Conservation (phyloP, 2,329 filamentous ascomycete species). For the Dothistroma septosporum region DNA sequence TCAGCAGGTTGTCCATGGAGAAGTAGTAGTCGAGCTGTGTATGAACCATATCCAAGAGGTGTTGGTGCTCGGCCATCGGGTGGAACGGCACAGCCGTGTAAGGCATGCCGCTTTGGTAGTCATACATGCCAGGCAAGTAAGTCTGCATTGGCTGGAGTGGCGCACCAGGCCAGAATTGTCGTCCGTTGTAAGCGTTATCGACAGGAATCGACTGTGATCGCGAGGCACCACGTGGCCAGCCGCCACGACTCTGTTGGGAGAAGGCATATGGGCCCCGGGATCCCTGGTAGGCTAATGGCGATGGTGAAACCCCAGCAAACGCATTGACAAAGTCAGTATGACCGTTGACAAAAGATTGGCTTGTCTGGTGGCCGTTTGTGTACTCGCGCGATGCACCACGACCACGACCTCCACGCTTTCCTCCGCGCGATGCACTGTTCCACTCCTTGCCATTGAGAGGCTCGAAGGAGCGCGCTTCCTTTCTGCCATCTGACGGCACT, state of each 20-base stretch:
- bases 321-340: constrained; percentile 25
- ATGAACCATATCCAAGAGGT: constrained; percentile 55
- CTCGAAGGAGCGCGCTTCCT: constrained; percentile 24
- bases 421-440: constrained; percentile 23
- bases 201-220: constrained; percentile 61
- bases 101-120: constrained; percentile 29
- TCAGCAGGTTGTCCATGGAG: constrained; percentile 90
- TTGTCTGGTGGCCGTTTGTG: constrained; percentile 28
- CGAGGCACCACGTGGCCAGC: constrained; percentile 47
- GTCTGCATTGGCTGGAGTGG: constrained; percentile 43
- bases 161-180: constrained; percentile 30
- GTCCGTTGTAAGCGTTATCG: constrained; percentile 46
- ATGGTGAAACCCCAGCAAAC: constrained; percentile 26
- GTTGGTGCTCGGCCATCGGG: constrained; percentile 56
- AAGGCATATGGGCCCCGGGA: constrained; percentile 28
- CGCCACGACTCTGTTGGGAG: constrained; percentile 37
- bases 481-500: constrained; percentile 21
- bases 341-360: constrained; percentile 17
- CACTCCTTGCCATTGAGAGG: constrained; percentile 25
- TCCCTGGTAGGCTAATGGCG: constrained; percentile 27
- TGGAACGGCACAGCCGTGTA: constrained; percentile 52
- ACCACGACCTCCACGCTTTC: constrained; percentile 33
- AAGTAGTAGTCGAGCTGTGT: constrained; percentile 84
- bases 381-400: constrained; percentile 33
- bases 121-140: constrained; percentile 52